phyloP scores from a whole-genome alignment of 2,329 filamentous ascomycete genomes.

The Colletotrichum shisoi region DNA sequence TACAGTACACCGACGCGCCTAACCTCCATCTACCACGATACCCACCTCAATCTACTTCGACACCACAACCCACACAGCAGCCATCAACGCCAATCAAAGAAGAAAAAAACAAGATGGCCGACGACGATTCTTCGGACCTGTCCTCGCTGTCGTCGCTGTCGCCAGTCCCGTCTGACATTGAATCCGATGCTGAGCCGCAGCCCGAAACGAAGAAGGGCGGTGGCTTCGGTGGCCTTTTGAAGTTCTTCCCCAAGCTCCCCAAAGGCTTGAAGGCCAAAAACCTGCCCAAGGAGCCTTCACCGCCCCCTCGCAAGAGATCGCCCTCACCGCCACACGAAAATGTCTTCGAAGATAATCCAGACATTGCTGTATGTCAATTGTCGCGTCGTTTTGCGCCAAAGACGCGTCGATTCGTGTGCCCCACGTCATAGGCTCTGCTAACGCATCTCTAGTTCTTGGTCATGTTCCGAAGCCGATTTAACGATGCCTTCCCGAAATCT shows the following conservation, averaged over 20 bases:
- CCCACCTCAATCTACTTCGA: slow-evolving; percentile 38
- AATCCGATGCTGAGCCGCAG: slow-evolving; percentile 64
- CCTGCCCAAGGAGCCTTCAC: slow-evolving; percentile 66
- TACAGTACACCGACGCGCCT: slow-evolving; percentile 33
- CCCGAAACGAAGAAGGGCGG: slow-evolving; percentile 55
- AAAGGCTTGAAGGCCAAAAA: slow-evolving; percentile 52
- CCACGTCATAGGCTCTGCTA: slow-evolving; percentile 47
- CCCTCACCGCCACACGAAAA: slow-evolving; percentile 91
- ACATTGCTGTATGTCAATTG: slow-evolving; percentile 81
- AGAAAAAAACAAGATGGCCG: slow-evolving; percentile 57
- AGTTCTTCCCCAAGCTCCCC: slow-evolving; percentile 70
- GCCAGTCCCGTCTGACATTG: slow-evolving; percentile 55
- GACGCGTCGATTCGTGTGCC: slow-evolving; percentile 65
- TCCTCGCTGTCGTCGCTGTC: slow-evolving; percentile 64
- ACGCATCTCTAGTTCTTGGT: slow-evolving; percentile 80
- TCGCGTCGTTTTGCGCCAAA: slow-evolving; percentile 51
- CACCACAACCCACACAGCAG: slow-evolving; percentile 6
- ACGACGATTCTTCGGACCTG: slow-evolving; percentile 70
- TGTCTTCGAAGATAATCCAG: slow-evolving; percentile 86
- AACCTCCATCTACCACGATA: slow-evolving; percentile 44
- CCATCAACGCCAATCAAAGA: slow-evolving; percentile 13
- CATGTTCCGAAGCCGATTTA: slow-evolving; percentile 95
- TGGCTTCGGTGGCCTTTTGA: slow-evolving; percentile 70
- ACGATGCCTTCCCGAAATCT: slow-evolving; percentile 86
- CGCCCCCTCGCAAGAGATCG: slow-evolving; percentile 77